Evolutionary conservation across 148 eudicot genomes (phyloP).

Genomic region (Pharnaceum exiguum): DNA sequence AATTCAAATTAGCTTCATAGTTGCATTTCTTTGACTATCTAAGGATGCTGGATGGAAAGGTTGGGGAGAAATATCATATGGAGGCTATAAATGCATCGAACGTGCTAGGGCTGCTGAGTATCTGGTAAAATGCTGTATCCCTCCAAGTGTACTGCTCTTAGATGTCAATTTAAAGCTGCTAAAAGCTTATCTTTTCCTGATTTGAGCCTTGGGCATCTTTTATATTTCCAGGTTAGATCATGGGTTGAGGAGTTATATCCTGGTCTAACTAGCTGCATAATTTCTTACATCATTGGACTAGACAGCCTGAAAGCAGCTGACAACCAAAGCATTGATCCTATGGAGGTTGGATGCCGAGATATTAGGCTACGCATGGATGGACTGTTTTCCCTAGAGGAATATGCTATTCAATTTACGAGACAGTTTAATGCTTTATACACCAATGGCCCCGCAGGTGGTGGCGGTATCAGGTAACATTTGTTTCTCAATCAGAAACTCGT

Average conservation of each 20-base stretch:
- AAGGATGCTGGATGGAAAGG: slow-evolving; percentile 98
- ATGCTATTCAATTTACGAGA: slow-evolving; percentile 60
- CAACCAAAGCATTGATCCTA: slow-evolving; percentile 18
- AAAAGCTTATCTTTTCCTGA: background rate
- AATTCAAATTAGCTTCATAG: no score
- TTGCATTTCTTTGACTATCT: background rate
- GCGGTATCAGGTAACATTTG: slow-evolving; percentile 71
- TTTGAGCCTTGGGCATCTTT: background rate
- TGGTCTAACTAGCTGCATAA: slow-evolving; percentile 45
- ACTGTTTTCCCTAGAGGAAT: slow-evolving; percentile 62
- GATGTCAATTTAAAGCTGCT: background rate
- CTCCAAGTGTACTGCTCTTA: background rate
- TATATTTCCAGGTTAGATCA: slow-evolving; percentile 58
- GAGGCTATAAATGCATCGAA: slow-evolving; percentile 71
- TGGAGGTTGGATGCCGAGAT: slow-evolving; percentile 37
- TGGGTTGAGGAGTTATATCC: slow-evolving; percentile 92
- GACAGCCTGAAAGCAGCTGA: slow-evolving; percentile 77
- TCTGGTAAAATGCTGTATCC: slow-evolving; percentile 45
- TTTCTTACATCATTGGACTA: slow-evolving; percentile 80
- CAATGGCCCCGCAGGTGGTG: slow-evolving; percentile 98
- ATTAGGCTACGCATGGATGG: slow-evolving; percentile 96
- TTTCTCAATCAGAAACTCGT: background rate
- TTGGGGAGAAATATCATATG: slow-evolving; percentile 99
- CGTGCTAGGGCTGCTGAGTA: slow-evolving; percentile 91
- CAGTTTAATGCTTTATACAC: slow-evolving; percentile 91